Evolutionary conservation across 495 filamentous ascomycete species (phyloP).

Genomic region (Neurospora sp.): DNA sequence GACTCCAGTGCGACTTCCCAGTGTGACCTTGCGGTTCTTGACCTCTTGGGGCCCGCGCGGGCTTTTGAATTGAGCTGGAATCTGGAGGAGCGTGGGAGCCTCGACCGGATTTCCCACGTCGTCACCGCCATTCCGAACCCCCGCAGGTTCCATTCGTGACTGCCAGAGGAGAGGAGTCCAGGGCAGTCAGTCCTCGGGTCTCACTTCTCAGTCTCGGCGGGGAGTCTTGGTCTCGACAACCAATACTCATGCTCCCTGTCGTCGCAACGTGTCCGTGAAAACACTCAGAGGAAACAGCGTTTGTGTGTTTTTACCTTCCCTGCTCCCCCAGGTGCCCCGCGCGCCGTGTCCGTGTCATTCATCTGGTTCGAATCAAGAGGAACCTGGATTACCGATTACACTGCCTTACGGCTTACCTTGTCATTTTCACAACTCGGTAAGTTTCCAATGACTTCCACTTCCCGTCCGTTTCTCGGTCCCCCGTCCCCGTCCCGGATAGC

Average conservation of each 20-base stretch:
- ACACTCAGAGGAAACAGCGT: neutral
- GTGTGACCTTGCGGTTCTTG: neutral
- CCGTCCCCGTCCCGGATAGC: neutral
- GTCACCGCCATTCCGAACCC: constrained; percentile 29
- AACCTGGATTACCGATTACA: neutral
- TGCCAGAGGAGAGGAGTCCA: constrained; percentile 6
- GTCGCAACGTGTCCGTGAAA: neutral
- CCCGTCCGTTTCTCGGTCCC: neutral
- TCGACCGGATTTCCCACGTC: constrained; percentile 9
- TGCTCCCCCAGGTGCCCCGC: neutral
- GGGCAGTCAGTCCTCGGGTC: neutral
- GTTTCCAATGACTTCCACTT: neutral
- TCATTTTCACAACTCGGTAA: neutral
- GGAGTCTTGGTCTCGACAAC: neutral
- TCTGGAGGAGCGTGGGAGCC: constrained; percentile 3
- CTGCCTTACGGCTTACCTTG: neutral
- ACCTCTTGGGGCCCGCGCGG: neutral
- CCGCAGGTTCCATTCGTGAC: constrained; percentile 3
- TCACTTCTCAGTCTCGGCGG: neutral
- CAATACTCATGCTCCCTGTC: neutral
- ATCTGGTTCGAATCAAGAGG: neutral
- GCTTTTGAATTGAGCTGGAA: neutral
- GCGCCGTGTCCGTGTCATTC: neutral
- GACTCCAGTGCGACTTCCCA: neutral
- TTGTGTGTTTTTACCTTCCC: neutral